Conservation (phyloP, 805 yeast species). For the Tetrapisispora phaffii region DNA sequence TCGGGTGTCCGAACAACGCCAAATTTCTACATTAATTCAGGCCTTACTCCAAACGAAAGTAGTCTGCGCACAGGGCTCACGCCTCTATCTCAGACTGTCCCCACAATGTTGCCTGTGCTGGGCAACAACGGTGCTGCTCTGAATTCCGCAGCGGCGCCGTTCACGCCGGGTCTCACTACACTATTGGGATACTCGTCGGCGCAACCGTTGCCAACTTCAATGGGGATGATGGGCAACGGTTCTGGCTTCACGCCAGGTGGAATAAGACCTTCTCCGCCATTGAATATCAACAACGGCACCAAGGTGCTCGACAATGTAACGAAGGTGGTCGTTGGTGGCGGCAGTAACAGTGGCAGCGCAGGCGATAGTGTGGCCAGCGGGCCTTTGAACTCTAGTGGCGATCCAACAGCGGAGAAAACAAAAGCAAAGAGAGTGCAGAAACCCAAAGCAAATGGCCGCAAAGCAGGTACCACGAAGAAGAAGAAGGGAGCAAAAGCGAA, state of each 20-base stretch:
- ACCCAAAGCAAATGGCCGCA: not conserved
- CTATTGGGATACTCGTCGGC: constrained; percentile 1
- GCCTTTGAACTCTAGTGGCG: not conserved
- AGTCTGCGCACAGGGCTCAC: constrained; percentile 36
- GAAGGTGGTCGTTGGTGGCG: too few species aligned
- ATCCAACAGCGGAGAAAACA: not conserved
- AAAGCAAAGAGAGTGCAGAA: not conserved
- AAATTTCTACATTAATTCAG: constrained; percentile 30
- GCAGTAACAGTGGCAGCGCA: too few species aligned
- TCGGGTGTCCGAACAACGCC: not conserved
- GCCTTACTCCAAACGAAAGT: constrained; percentile 70
- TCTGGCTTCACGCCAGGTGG: not conserved
- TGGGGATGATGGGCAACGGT: not conserved
- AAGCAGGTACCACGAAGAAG: not conserved
- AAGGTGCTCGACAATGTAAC: not conserved
- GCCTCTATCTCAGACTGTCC: not conserved
- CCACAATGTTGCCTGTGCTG: constrained; percentile 3
- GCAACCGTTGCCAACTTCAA: not conserved
- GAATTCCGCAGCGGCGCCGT: not conserved
- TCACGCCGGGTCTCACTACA: constrained; percentile 5
- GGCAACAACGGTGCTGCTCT: not conserved
- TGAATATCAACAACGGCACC: not conserved
- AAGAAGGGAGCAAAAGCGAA: not conserved
- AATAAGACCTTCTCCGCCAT: not conserved
- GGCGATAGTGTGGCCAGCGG: too few species aligned